Conservation (phyloP, 148 eudicot genomes). For the Chenopodium berlandieri region DNA sequence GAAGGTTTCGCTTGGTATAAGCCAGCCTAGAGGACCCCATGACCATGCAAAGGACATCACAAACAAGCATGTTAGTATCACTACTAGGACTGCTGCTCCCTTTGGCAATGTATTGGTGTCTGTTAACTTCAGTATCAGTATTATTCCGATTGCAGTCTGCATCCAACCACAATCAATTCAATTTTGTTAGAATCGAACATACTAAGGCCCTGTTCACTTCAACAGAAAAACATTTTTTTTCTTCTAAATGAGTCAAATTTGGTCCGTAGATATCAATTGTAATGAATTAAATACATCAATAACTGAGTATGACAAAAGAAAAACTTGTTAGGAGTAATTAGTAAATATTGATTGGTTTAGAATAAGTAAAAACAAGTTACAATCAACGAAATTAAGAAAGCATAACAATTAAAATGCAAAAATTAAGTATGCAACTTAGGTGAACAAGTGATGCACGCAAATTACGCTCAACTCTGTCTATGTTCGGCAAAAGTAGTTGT, state of each 20-base stretch:
- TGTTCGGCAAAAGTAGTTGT: too few relatives aligned
- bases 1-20: constrained; percentile 50
- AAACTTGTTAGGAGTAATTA: too few relatives aligned
- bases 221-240: too few relatives aligned
- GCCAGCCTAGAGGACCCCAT: constrained; percentile 62
- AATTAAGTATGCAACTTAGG: not conserved
- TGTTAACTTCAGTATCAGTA: constrained; percentile 34
- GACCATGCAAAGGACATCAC: constrained; percentile 75
- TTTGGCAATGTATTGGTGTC: constrained; percentile 32
- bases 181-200: not conserved
- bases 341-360: too few relatives aligned
- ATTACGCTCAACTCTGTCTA: not conserved
- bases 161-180: not conserved
- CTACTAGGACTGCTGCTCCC: constrained; percentile 39
- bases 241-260: too few relatives aligned
- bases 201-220: too few relatives aligned
- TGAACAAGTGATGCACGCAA: not conserved
- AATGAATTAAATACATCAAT: too few relatives aligned
- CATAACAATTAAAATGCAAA: too few relatives aligned
- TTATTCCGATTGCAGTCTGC: constrained; percentile 48
- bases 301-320: too few relatives aligned
- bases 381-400: too few relatives aligned
- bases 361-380: too few relatives aligned
- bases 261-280: too few relatives aligned
- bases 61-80: constrained; percentile 49